Evolutionary conservation across 257 asterid species (phyloP).

Genomic region (Nicotiana paniculata): DNA sequence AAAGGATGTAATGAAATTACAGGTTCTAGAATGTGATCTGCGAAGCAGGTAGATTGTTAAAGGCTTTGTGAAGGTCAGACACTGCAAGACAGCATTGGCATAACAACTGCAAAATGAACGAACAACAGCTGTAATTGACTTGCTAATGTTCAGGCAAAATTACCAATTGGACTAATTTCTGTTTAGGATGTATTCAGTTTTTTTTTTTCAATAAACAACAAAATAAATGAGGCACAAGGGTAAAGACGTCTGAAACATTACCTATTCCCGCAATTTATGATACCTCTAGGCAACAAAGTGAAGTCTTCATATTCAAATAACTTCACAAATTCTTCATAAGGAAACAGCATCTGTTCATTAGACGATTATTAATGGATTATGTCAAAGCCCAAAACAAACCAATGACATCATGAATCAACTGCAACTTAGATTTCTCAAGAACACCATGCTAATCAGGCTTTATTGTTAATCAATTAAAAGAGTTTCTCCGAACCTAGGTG

Average conservation of each 20-base stretch:
- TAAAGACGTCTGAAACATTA: constrained; percentile 16
- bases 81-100: constrained; percentile 89
- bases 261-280: constrained; percentile 84
- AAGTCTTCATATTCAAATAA: constrained; percentile 53
- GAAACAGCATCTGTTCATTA: constrained; percentile 68
- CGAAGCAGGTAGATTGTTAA: constrained; percentile 60
- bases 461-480: neutral
- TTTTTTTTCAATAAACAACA: neutral
- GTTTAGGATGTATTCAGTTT: neutral
- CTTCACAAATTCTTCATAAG: constrained; percentile 81
- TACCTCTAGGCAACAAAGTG: constrained; percentile 61
- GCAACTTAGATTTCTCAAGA: neutral
- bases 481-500: constrained; percentile 1
- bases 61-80: constrained; percentile 81
- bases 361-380: neutral
- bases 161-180: neutral
- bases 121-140: neutral
- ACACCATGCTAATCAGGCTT: neutral
- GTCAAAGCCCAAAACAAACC: constrained; percentile 4
- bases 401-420: constrained; percentile 9
- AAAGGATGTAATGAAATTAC: constrained; percentile 24
- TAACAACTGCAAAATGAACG: constrained; percentile 61
- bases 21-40: constrained; percentile 68
- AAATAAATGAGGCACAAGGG: constrained; percentile 1
- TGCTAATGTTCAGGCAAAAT: constrained; percentile 1